A percentile compares a stretch with the other conserved stretches of the same genome.
These are phyloP conservation scores for Smallanthus sonchifolius DNA, from an alignment of 129 eudicot species.

Conservation along the genomic window DNA sequence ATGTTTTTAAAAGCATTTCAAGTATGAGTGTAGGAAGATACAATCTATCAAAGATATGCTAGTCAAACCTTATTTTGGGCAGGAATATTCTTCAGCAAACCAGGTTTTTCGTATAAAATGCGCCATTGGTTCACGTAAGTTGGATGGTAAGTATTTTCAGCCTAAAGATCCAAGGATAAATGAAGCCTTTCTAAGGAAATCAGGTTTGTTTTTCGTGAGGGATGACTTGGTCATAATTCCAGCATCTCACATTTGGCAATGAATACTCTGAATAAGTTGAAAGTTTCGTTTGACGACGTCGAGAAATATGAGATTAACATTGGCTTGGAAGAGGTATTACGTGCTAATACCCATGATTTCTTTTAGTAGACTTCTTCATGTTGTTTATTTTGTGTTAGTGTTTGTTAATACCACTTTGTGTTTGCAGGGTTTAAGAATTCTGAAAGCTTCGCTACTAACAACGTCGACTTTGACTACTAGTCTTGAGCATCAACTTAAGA, in stretches of 20 bases:
- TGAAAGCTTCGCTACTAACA: not conserved
- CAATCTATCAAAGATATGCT: not conserved
- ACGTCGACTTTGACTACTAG: not conserved
- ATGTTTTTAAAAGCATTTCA: not conserved
- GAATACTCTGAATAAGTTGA: not conserved
- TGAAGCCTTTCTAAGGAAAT: not conserved
- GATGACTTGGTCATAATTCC: slow-evolving; percentile 19
- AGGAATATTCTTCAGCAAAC: not conserved
- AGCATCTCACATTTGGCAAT: not conserved
- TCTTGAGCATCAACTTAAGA: not conserved
- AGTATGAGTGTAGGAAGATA: not conserved
- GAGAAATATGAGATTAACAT: slow-evolving; percentile 1
- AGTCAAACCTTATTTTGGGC: not conserved
- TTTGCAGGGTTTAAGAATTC: slow-evolving; percentile 13
- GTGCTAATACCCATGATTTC: not conserved
- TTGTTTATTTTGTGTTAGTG: not conserved
- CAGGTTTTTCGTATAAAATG: not conserved
- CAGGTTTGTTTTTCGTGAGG: slow-evolving; percentile 13
- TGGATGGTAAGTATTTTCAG: not conserved
- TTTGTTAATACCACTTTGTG: not conserved
- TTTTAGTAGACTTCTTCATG: not conserved
- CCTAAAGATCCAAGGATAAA: not conserved
- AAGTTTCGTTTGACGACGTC: slow-evolving; percentile 5
- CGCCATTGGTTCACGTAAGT: not conserved
- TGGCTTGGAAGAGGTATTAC: slow-evolving; percentile 24